Percentiles rank a stretch among this genome's conserved stretches.
These are phyloP conservation scores for Trametes punicea DNA, from an alignment of 768 basidiomycete genomes.

Conservation along the genomic window DNA sequence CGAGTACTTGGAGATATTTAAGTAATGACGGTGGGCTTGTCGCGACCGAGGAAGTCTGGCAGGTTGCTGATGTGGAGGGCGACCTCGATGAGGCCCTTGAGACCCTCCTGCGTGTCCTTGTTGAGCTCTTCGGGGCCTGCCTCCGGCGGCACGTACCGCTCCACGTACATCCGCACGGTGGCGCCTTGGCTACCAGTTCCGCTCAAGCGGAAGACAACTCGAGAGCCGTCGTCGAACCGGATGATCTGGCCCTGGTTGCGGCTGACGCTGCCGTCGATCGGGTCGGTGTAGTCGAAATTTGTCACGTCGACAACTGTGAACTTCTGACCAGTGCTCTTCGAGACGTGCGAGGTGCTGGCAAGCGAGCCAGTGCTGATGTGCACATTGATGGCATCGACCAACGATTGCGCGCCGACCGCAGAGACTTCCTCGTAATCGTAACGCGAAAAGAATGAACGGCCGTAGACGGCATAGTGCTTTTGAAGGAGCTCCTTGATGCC, in stretches of 20 bases:
- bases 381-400: constrained; percentile 76
- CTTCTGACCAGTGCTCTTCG: constrained; percentile 59
- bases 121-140: constrained; percentile 67
- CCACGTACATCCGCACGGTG: constrained; percentile 94
- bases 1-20: background rate
- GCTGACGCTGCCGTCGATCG: constrained; percentile 92
- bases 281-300: constrained; percentile 96
- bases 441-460: constrained; percentile 96
- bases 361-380: constrained; percentile 68
- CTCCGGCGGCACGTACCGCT: constrained; percentile 77
- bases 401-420: constrained; percentile 82
- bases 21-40: constrained; percentile 96
- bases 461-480: constrained; percentile 88
- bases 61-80: constrained; percentile 83
- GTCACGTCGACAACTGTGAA: constrained; percentile 78
- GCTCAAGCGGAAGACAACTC: constrained; percentile 93
- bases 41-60: constrained; percentile 79
- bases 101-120: constrained; percentile 80
- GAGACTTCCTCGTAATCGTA: constrained; percentile 99
- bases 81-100: constrained; percentile 94
- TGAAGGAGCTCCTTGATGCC: constrained; percentile 91
- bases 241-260: constrained; percentile 96
- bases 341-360: constrained; percentile 61
- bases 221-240: constrained; percentile 85
- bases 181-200: constrained; percentile 97